These are phyloP conservation scores for Parsonsia alboflavescens DNA, from an alignment of 257 asterid species.

Conservation along the genomic window DNA sequence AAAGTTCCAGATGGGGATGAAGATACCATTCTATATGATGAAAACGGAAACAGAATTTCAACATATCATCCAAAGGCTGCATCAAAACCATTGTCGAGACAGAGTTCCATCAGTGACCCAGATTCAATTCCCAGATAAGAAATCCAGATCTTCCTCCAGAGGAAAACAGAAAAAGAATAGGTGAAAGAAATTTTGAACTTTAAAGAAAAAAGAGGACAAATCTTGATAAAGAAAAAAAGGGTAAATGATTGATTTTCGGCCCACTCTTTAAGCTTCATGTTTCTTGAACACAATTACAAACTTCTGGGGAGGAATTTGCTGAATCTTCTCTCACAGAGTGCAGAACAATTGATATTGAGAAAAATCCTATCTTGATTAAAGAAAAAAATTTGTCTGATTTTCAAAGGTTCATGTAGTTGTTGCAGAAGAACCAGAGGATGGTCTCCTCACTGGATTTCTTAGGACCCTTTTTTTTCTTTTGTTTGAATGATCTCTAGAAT, in stretches of 20 bases:
- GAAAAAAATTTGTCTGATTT: no score
- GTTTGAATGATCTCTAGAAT: no score
- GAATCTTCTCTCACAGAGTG: no score
- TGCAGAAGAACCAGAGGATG: background rate
- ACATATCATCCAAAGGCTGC: slow-evolving; percentile 48
- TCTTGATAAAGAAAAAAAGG: no score
- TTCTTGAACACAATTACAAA: background rate
- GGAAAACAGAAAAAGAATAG: background rate
- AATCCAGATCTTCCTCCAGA: background rate
- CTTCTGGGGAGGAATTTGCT: no score
- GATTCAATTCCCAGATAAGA: slow-evolving; percentile 15
- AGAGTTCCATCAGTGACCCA: slow-evolving; percentile 14
- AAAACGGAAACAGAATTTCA: slow-evolving; percentile 51
- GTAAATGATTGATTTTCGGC: background rate
- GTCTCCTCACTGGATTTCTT: background rate
- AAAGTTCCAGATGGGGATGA: slow-evolving; percentile 59
- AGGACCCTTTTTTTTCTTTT: background rate
- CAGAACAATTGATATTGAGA: no score
- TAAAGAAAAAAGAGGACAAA: no score
- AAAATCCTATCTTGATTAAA: no score
- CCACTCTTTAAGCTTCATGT: no score
- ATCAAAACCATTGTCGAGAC: slow-evolving; percentile 16
- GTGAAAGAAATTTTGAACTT: background rate
- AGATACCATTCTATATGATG: slow-evolving; percentile 49
- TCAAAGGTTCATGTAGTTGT: no score